These are phyloP conservation scores for Catharanthus roseus DNA, from an alignment of 257 asterid species.

Conservation along the genomic window DNA sequence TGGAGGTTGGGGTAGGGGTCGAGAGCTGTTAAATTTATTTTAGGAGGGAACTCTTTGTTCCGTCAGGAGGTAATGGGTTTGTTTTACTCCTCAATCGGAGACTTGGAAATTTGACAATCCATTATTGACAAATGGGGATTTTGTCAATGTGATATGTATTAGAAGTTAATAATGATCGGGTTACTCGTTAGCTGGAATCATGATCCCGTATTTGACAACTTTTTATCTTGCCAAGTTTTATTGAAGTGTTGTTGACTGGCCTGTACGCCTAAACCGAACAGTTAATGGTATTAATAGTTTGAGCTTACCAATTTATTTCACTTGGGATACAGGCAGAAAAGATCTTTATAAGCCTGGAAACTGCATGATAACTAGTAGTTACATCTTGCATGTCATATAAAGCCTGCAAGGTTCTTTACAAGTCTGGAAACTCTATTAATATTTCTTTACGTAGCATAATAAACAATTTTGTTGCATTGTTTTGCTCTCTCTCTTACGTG, in stretches of 20 bases:
- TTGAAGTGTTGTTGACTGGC: neutral
- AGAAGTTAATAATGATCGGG: neutral
- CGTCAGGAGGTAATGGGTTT: neutral
- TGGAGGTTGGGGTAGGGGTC: no score
- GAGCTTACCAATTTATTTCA: neutral
- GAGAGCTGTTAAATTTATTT: no score
- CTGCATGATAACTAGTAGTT: neutral
- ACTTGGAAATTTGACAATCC: neutral
- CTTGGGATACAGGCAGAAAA: neutral
- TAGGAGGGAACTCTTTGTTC: no score
- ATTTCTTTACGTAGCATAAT: neutral
- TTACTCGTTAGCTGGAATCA: neutral
- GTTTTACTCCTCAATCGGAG: neutral
- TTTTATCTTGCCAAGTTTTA: neutral
- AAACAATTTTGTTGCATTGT: neutral
- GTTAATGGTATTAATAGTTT: neutral
- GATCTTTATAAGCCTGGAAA: neutral
- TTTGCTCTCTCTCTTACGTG: slow-evolving; percentile 12
- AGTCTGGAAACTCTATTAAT: neutral
- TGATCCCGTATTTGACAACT: neutral
- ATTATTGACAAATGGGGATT: neutral
- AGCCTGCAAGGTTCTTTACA: neutral
- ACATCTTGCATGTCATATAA: neutral
- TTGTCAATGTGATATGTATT: neutral
- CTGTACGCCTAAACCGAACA: neutral